phyloP scores from a whole-genome alignment of 1,139 yeast species.

The Blastobotrys aristatus region DNA sequence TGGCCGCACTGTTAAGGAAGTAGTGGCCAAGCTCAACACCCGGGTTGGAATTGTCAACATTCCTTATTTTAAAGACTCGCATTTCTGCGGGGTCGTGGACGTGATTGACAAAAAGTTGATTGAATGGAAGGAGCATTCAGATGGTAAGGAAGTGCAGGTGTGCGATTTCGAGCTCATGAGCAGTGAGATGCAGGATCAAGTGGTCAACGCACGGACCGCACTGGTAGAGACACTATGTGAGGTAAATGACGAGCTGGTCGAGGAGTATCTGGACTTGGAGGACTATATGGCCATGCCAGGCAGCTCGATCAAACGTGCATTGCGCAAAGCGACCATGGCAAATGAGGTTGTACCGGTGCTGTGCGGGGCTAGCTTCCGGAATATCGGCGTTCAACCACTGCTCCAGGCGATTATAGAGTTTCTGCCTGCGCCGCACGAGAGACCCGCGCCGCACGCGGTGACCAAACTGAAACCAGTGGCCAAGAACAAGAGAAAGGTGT shows the following conservation, averaged over 20 bases:
- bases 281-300: slow-evolving; percentile 59
- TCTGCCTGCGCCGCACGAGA: slow-evolving; percentile 78
- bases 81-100: slow-evolving; percentile 79
- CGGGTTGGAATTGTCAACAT: slow-evolving; percentile 68
- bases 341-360: slow-evolving; percentile 68
- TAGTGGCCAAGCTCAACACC: slow-evolving; percentile 72
- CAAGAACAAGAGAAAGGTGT: slow-evolving; percentile 14
- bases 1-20: slow-evolving; percentile 81
- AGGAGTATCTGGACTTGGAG: slow-evolving; percentile 59
- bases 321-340: slow-evolving; percentile 57
- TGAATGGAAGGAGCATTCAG: slow-evolving; percentile 54
- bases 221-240: slow-evolving; percentile 82
- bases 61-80: slow-evolving; percentile 61
- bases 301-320: slow-evolving; percentile 47
- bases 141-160: slow-evolving; percentile 55
- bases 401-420: slow-evolving; percentile 74
- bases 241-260: slow-evolving; percentile 69
- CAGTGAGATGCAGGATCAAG: slow-evolving; percentile 41
- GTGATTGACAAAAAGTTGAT: slow-evolving; percentile 62
- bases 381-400: slow-evolving; percentile 92
- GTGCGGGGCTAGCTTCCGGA: slow-evolving; percentile 89
- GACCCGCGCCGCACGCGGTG: slow-evolving; percentile 47
- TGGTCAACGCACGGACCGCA: slow-evolving; percentile 59
- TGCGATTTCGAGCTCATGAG: slow-evolving; percentile 38
- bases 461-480: slow-evolving; percentile 10